phyloP scores from a whole-genome alignment of 2,329 filamentous ascomycete species.

The Pseudomassariella vexata region DNA sequence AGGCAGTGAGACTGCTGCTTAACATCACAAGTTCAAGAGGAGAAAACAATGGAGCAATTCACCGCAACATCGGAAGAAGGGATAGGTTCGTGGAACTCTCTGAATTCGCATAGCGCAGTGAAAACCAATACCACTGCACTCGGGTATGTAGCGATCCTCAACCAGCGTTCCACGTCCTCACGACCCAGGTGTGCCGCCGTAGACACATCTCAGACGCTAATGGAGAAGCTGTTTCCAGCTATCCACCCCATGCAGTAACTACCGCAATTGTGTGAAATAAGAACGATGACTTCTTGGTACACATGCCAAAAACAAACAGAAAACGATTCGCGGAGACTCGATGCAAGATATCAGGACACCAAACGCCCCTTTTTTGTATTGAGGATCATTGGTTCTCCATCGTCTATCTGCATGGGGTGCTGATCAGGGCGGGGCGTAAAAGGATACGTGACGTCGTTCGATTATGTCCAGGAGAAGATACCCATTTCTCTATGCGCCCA shows the following conservation, averaged over 20 bases:
- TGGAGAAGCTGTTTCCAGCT: conserved; percentile 53
- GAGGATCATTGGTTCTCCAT: conserved; percentile 56
- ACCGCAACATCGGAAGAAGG: conserved; percentile 2
- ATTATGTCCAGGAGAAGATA: conserved; percentile 27
- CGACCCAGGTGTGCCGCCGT: conserved; percentile 27
- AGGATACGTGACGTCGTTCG: conserved; percentile 27
- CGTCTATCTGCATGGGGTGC: conserved; percentile 64
- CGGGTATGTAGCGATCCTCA: conserved; percentile 59
- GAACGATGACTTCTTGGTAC: conserved; percentile 37
- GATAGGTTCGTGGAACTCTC: conserved; percentile 42
- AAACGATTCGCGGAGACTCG: conserved; percentile 37
- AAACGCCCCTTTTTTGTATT: conserved; percentile 63
- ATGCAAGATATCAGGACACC: conserved; percentile 81
- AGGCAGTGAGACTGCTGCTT: no score
- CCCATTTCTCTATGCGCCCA: conserved; percentile 38
- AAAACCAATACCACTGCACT: conserved; percentile 43
- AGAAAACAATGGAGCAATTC: not conserved
- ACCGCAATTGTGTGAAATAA: conserved; percentile 28
- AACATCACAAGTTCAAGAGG: no score
- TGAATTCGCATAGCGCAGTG: conserved; percentile 57
- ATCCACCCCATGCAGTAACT: conserved; percentile 44
- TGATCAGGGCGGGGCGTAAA: conserved; percentile 24
- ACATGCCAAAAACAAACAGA: conserved; percentile 37
- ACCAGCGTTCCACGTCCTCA: conserved; percentile 59
- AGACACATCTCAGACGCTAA: conserved; percentile 42